Evolutionary conservation across 805 yeast species (phyloP).

Genomic region (Candida insectalens): DNA sequence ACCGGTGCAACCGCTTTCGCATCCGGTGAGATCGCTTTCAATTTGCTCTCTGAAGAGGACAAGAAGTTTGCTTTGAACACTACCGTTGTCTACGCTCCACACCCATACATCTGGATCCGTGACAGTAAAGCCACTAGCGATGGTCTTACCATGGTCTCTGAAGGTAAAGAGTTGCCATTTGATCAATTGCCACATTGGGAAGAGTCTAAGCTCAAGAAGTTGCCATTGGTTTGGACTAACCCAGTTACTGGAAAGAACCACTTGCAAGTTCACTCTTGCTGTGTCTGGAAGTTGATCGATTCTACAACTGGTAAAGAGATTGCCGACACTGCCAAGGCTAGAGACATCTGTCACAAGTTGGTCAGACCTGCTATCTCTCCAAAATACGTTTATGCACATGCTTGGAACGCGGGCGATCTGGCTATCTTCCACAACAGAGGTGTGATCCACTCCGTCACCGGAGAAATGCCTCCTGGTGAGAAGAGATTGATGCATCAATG

Average conservation of each 20-base stretch:
- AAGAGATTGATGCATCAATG: constrained; percentile 89
- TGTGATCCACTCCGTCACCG: constrained; percentile 87
- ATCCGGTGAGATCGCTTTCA: constrained; percentile 74
- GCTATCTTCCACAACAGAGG: constrained; percentile 85
- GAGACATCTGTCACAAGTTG: constrained; percentile 58
- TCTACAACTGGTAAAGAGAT: constrained; percentile 48
- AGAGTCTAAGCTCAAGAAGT: constrained; percentile 58
- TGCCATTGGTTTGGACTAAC: constrained; percentile 89
- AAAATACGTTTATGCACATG: constrained; percentile 64
- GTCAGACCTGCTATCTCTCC: constrained; percentile 87
- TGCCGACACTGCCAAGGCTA: constrained; percentile 61
- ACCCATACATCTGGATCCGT: constrained; percentile 79
- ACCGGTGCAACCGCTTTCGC: constrained; percentile 90
- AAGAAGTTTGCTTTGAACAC: constrained; percentile 66
- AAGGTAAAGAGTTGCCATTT: constrained; percentile 59
- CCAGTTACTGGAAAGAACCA: constrained; percentile 79
- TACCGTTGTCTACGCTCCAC: constrained; percentile 85
- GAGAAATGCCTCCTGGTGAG: constrained; percentile 73
- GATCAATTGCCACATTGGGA: constrained; percentile 80
- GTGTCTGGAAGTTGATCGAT: constrained; percentile 55
- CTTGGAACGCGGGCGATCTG: constrained; percentile 77
- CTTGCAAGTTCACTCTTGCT: constrained; percentile 82
- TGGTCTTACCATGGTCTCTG: constrained; percentile 79
- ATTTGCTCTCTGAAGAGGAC: constrained; percentile 55
- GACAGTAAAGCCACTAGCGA: constrained; percentile 76